A percentile compares a stretch with the other conserved stretches of the same genome.
Evolutionary conservation across 108 stramenopile genomes (phyloP).

Genomic region (Hondaea fermentalgiana): DNA sequence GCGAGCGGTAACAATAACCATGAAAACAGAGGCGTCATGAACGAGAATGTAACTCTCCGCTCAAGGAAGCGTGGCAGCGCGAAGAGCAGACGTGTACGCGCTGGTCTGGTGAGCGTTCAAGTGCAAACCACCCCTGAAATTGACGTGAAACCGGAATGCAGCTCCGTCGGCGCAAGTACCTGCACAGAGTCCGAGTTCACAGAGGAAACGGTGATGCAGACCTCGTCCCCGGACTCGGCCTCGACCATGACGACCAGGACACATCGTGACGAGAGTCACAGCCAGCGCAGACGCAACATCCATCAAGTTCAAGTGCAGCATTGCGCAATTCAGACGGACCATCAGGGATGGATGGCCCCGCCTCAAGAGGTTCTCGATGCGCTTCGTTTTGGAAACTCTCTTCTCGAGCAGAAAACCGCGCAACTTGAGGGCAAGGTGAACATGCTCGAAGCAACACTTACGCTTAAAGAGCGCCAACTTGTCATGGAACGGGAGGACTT

Average conservation of each 20-base stretch:
- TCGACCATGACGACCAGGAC: no score
- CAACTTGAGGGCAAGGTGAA: not conserved
- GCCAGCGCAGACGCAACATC: no score
- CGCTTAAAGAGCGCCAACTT: not conserved
- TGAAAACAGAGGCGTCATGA: no score
- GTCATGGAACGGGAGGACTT: not conserved
- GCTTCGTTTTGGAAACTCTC: not conserved
- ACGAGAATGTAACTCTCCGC: no score
- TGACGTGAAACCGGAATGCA: not conserved
- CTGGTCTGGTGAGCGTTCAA: not conserved
- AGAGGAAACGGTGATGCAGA: not conserved
- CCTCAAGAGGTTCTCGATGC: not conserved
- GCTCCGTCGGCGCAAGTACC: not conserved
- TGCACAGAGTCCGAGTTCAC: not conserved
- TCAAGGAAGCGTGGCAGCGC: no score
- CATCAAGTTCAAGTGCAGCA: not conserved
- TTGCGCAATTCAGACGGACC: not conserved
- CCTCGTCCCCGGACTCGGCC: not conserved
- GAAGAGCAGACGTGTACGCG: no score
- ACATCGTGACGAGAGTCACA: no score
- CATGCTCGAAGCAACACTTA: not conserved
- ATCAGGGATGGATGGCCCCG: not conserved
- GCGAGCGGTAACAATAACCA: no score
- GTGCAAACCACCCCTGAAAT: not conserved
- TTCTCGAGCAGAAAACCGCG: not conserved